phyloP scores from a whole-genome alignment of 176 grass and related monocot species.

The Carex littledalei region DNA sequence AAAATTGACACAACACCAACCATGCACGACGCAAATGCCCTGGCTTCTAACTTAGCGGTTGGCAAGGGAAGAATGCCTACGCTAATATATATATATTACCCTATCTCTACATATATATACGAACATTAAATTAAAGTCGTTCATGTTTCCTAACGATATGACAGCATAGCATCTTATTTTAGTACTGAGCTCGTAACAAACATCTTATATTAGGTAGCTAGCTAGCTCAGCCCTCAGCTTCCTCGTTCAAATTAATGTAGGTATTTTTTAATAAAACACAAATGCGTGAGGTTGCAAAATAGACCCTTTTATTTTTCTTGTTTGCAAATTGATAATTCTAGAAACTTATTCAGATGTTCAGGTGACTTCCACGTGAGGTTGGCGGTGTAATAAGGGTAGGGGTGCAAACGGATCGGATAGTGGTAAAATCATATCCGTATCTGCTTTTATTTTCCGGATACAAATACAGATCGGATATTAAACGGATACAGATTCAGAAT shows the following conservation, averaged over 20 bases:
- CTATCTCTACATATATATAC: background rate
- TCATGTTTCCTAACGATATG: conserved; percentile 18
- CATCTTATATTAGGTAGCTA: background rate
- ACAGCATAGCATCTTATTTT: conserved; percentile 10
- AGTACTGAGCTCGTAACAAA: background rate
- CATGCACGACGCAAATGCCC: background rate
- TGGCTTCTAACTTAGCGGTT: background rate
- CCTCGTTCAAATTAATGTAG: background rate
- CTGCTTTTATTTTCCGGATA: too few species aligned
- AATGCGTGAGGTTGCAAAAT: background rate
- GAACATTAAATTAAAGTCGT: background rate
- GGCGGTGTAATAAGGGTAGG: too few species aligned
- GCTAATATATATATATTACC: too few species aligned
- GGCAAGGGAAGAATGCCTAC: too few species aligned
- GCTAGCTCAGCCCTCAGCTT: background rate
- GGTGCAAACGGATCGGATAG: too few species aligned
- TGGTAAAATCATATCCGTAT: too few species aligned
- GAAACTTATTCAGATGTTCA: background rate
- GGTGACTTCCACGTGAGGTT: background rate
- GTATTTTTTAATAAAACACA: background rate
- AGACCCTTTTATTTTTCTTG: background rate
- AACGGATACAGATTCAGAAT: too few species aligned
- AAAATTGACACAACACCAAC: conserved; percentile 23
- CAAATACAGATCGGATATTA: too few species aligned
- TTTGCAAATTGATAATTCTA: background rate